Percentiles rank a stretch among this genome's conserved stretches.
These are phyloP conservation scores for Acrasis kona DNA, from an alignment of 78 protist genomes.

Conservation along the genomic window DNA sequence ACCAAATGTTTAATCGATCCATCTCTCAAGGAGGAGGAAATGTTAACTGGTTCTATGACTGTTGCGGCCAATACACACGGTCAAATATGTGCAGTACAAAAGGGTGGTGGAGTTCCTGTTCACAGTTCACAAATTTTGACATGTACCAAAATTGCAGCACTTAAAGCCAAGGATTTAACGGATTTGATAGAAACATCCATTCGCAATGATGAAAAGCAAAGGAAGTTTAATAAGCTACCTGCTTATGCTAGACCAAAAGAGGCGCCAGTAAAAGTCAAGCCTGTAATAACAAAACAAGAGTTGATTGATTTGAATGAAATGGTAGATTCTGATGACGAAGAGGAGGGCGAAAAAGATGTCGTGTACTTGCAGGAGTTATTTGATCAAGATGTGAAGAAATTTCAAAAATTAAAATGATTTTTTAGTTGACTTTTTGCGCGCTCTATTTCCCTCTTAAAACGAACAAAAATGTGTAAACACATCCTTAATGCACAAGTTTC, in stretches of 20 bases:
- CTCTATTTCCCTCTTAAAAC: too few species aligned
- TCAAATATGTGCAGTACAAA: conserved; percentile 62
- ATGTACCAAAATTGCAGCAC: not conserved
- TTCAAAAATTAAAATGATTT: too few species aligned
- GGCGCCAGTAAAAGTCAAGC: too few species aligned
- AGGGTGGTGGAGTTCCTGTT: conserved; percentile 61
- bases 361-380: too few species aligned
- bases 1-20: conserved; percentile 54
- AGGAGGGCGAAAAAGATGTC: too few species aligned
- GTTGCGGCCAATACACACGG: conserved; percentile 51
- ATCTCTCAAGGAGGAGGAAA: conserved; percentile 30
- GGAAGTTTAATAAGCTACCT: not conserved
- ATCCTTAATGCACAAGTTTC: too few species aligned
- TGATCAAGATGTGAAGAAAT: too few species aligned
- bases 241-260: not conserved
- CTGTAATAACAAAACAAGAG: too few species aligned
- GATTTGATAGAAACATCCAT: not conserved
- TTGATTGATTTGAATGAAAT: too few species aligned
- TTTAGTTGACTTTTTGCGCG: too few species aligned
- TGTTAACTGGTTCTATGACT: conserved; percentile 46
- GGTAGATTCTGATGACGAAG: too few species aligned
- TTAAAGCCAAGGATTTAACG: not conserved
- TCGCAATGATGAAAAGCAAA: not conserved
- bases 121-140: not conserved
- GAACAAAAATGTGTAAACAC: too few species aligned